Conservation (phyloP, 345 rosid genomes). For the Cochlearia excelsa region DNA sequence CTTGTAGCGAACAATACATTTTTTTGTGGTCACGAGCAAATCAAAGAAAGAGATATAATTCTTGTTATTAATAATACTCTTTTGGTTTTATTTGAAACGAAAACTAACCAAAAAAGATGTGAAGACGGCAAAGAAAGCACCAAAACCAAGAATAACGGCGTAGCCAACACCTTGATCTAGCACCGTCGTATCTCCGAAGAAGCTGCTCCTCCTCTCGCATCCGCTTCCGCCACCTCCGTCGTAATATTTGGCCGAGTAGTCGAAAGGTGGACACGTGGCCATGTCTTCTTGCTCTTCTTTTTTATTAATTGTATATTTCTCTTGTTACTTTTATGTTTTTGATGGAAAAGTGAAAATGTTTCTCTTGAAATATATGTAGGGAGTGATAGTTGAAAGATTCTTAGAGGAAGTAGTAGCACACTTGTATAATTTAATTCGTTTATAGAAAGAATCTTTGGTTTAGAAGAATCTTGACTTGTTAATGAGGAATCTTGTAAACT, state of each 20-base stretch:
- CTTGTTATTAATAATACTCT: neutral
- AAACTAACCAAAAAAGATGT: constrained; percentile 73
- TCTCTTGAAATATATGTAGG: constrained; percentile 21
- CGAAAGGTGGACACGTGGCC: constrained; percentile 66
- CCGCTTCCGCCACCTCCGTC: constrained; percentile 33
- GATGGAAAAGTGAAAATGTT: constrained; percentile 1
- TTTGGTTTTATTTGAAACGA: neutral
- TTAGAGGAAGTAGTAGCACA: neutral
- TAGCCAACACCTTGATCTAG: constrained; percentile 82
- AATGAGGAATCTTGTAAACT: constrained; percentile 4
- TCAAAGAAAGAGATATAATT: neutral
- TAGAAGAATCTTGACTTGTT: constrained; percentile 18
- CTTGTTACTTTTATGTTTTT: too few species aligned
- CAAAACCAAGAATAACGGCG: constrained; percentile 83
- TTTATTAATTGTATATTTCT: neutral
- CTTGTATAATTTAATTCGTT: constrained; percentile 1
- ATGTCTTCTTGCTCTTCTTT: constrained; percentile 9
- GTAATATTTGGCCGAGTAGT: constrained; percentile 68
- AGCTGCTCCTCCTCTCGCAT: constrained; percentile 66
- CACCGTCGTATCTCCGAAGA: constrained; percentile 62
- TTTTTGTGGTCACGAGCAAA: constrained; percentile 16
- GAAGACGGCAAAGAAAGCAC: constrained; percentile 86
- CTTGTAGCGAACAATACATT: neutral
- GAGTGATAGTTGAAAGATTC: constrained; percentile 18
- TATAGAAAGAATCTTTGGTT: constrained; percentile 22